These are phyloP conservation scores for Eimeria sp. DNA, from an alignment of 169 alveolate species.

Conservation along the genomic window DNA sequence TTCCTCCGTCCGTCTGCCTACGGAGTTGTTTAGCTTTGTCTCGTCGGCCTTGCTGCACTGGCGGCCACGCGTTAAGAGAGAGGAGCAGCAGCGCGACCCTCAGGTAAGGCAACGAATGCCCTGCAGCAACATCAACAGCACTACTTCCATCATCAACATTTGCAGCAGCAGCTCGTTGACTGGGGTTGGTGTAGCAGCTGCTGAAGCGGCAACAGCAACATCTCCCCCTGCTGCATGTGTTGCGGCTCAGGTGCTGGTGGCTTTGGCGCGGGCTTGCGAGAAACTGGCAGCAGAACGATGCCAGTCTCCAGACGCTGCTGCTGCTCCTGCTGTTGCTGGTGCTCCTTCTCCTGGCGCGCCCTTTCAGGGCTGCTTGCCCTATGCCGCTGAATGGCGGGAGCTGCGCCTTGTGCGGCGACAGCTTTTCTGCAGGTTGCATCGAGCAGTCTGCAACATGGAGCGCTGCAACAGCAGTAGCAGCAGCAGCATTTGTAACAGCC, in stretches of 20 bases:
- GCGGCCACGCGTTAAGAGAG: background rate
- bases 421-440: slow-evolving; percentile 32
- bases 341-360: slow-evolving; percentile 58
- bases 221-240: background rate
- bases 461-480: slow-evolving; percentile 1
- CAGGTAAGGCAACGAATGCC: background rate
- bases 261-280: slow-evolving; percentile 24
- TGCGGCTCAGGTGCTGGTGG: slow-evolving; percentile 25
- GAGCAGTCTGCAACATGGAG: slow-evolving; percentile 23
- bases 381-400: slow-evolving; percentile 49
- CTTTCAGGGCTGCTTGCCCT: background rate
- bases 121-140: background rate
- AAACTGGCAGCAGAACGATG: background rate
- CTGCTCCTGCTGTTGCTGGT: background rate
- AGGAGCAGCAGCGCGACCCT: slow-evolving; percentile 12
- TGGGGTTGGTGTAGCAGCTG: background rate
- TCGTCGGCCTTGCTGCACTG: background rate
- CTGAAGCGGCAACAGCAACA: background rate
- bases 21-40: background rate
- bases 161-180: background rate
- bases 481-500: background rate
- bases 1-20: background rate
- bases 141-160: background rate
- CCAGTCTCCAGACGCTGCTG: background rate
- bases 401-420: slow-evolving; percentile 40